These are phyloP conservation scores for Astrephomene gubernaculifera DNA, from an alignment of 139 green algal genomes.

Conservation along the genomic window DNA sequence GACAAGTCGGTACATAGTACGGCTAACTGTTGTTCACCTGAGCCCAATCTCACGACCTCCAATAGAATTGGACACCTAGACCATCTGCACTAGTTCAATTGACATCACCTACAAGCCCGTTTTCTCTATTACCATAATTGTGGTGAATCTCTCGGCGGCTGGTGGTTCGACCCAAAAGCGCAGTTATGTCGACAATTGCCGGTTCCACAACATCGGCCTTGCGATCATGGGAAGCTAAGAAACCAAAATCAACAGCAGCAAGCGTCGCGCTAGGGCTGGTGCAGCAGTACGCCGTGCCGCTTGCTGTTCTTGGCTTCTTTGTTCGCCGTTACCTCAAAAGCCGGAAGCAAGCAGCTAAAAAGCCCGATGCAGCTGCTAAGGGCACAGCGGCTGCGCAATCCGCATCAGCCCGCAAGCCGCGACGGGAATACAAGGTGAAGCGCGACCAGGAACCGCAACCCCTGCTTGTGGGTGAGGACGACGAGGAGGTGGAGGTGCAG, in stretches of 20 bases:
- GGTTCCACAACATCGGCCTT: neutral
- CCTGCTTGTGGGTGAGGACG: conserved; percentile 25
- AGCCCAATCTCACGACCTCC: too few species aligned
- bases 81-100: too few species aligned
- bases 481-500: conserved; percentile 27
- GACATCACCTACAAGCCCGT: too few species aligned
- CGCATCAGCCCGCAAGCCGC: conserved; percentile 12
- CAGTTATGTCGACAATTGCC: neutral
- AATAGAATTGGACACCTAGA: too few species aligned
- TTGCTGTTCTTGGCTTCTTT: conserved; percentile 3
- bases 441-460: conserved; percentile 16
- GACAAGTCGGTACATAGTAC: too few species aligned
- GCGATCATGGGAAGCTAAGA: conserved; percentile 12
- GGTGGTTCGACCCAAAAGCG: neutral
- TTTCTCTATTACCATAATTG: too few species aligned
- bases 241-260: neutral
- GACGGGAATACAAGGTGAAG: conserved; percentile 47
- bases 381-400: neutral
- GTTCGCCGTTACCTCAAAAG: neutral
- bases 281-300: conserved; percentile 9
- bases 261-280: neutral
- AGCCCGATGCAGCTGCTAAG: neutral
- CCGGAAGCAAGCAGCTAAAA: conserved; percentile 16
- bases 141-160: neutral
- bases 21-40: too few species aligned